A percentile compares a stretch with the other conserved stretches of the same genome.
Conservation (phyloP, 2,329 filamentous ascomycete species). For the Microdochium bolleyi region DNA sequence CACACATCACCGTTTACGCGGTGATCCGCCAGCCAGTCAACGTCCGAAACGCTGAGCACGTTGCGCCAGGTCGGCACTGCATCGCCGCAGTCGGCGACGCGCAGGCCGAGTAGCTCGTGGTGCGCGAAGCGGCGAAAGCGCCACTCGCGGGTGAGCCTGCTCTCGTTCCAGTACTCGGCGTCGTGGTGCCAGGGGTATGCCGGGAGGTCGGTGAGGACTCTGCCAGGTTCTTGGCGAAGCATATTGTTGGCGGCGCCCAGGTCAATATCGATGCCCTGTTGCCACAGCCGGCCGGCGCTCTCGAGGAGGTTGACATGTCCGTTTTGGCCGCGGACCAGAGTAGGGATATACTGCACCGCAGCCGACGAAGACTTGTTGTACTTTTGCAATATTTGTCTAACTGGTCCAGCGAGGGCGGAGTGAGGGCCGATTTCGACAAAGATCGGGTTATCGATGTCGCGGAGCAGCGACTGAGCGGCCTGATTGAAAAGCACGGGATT, state of each 20-base stretch:
- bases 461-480: not conserved
- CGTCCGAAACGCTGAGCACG: constrained; percentile 3
- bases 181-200: not conserved
- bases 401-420: constrained; percentile 19
- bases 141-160: constrained; percentile 13
- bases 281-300: constrained; percentile 16
- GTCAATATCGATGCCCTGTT: constrained; percentile 3
- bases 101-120: constrained; percentile 13
- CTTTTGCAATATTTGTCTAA: constrained; percentile 22
- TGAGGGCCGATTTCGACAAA: constrained; percentile 21
- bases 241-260: no score
- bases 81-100: constrained; percentile 1
- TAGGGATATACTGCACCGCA: constrained; percentile 10
- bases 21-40: constrained; percentile 8
- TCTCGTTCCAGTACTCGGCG: constrained; percentile 10
- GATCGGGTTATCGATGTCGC: constrained; percentile 1
- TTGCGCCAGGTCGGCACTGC: constrained; percentile 5
- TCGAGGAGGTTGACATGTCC: constrained; percentile 10
- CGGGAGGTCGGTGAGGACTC: not conserved
- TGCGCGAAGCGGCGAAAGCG: constrained; percentile 10
- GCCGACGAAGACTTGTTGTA: constrained; percentile 1
- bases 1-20: constrained; percentile 5
- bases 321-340: constrained; percentile 12
- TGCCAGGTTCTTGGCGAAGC: no score
- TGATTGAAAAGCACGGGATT: constrained; percentile 13